Conservation (phyloP, 2,329 filamentous ascomycete species). For the Hymenotorrendiella dingleyae region DNA sequence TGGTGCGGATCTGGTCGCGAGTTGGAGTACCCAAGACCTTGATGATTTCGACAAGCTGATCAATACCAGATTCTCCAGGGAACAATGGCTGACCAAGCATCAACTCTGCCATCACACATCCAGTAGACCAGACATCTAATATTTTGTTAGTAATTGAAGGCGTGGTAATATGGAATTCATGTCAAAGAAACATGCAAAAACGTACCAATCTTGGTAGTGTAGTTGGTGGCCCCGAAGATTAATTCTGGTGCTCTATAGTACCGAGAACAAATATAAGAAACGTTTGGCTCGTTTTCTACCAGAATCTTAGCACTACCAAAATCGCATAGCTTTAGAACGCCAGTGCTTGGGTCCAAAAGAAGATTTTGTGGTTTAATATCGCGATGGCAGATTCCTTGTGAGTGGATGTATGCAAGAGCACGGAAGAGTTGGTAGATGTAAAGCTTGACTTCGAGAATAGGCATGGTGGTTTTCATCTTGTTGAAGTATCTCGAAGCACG, state of each 20-base stretch:
- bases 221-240: constrained; percentile 98
- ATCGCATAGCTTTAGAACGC: constrained; percentile 94
- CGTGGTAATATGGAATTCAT: too few species aligned
- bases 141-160: constrained; percentile 14
- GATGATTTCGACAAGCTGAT: constrained; percentile 98
- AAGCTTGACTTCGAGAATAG: constrained; percentile 95
- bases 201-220: constrained; percentile 99
- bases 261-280: constrained; percentile 98
- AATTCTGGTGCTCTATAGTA: constrained; percentile 98
- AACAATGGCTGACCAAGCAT: constrained; percentile 98
- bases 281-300: constrained; percentile 97
- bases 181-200: background rate
- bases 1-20: constrained; percentile 95
- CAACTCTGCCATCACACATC: constrained; percentile 97
- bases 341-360: constrained; percentile 82
- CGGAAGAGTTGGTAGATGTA: constrained; percentile 99
- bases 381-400: constrained; percentile 96
- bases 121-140: constrained; percentile 96
- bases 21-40: constrained; percentile 97
- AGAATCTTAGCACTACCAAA: constrained; percentile 98
- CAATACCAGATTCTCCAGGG: constrained; percentile 96
- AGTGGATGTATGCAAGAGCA: constrained; percentile 97
- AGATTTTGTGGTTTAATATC: constrained; percentile 99
- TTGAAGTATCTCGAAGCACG: constrained; percentile 98
- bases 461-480: constrained; percentile 99